Evolutionary conservation across 129 eudicot species (phyloP), one percentile per base, ranked within the genome.

Genomic region (Flaveria linearis): DNA sequence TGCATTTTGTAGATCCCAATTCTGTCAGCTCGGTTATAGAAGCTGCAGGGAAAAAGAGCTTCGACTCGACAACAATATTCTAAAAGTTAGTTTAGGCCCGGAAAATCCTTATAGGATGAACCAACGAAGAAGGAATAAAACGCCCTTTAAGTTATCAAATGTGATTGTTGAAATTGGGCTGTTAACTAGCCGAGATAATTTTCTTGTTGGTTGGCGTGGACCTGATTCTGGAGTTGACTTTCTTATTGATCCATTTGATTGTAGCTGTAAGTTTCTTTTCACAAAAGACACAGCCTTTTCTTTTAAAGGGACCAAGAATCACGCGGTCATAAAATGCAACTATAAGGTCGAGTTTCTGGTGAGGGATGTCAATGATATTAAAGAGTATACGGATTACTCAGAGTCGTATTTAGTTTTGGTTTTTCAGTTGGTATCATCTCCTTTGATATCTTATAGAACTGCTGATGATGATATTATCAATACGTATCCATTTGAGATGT

Each of bases 61-160:
- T 41, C 51, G 41, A 41, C 26, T 66, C 0, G 7, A 66, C 71
- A 66, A 41, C 15, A 17, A 66, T 17, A 9, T 39, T 36, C 41
- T 66, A 66, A 66, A 66, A 41, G 71, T 66, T 66, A 66, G 71
- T 66, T 17, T 66, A 41, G 71, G 71, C 28, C 71, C 51, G 28
- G 51, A 66, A 66, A 66, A 66, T 66, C 71, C 71, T 66, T 66
- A 66, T 23, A 66, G 71, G 41, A 66, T 66, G 71, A 66, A 66
- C 51, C 71, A 66, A 17, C 28, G 30, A 4, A 66, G 71, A 66
- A 66, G 71, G 50, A 66, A 39, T 22, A 41, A 39, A 41, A 66
- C 71, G 51, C 25, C 71, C 15, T 66, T 66, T 9, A 66, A 66
- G 71, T 17, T 66, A 42, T n/a, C 71, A n/a, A 66, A 66, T 66